Evolutionary conservation across 768 basidiomycete species (phyloP), one percentile per base, ranked within the genome.

Genomic region (Pisolithus tinctorius): DNA sequence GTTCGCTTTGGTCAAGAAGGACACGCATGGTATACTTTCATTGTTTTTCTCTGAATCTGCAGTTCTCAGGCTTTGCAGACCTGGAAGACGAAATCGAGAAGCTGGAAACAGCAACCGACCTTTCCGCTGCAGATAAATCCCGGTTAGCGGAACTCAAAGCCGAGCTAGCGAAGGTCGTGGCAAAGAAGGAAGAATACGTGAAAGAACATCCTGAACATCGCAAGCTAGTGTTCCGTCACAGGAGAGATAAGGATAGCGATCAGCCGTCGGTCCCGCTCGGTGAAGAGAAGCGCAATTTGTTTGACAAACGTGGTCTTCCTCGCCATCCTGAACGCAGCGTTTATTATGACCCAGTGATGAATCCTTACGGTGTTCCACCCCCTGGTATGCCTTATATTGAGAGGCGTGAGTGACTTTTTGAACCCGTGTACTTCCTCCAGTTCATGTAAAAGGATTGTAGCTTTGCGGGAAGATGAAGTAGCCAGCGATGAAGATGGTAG

Each of bases 371-470:
- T 27, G 88, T 93, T 16, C 83, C 94, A 17, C 94, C 94, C 39
- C 95, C 94, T 11, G 95, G 95, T 6, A 91, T 96, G 93, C 92
- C 90, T n/a, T 97, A 96, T 67, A 71, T 80, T 51, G 91, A 97
- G 65, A 70, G 86, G 71, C 79, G 93, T 94, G 59, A 69, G 87
- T 74, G 11, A 9, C 29, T 6, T 7, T 25, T 11, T n/a, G n/a
- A 31, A 23, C 46, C 52, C 36, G 13, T 38, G 40, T 42, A 42
- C 8, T 41, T 43, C 41, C 23, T 16, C 37, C 48, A 50, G 23
- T 17, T 7, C 20, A 23, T 54, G 17, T 23, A 52, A 27, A 55
- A 34, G 41, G 27, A 56, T 52, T 37, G 4, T 56, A 88, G 86
- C 84, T 29, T 69, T 82, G 3, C 66, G 74, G 29, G 78, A 80